phyloP scores from a whole-genome alignment of 169 alveolate genomes.

The Cryptosporidium bovis region DNA sequence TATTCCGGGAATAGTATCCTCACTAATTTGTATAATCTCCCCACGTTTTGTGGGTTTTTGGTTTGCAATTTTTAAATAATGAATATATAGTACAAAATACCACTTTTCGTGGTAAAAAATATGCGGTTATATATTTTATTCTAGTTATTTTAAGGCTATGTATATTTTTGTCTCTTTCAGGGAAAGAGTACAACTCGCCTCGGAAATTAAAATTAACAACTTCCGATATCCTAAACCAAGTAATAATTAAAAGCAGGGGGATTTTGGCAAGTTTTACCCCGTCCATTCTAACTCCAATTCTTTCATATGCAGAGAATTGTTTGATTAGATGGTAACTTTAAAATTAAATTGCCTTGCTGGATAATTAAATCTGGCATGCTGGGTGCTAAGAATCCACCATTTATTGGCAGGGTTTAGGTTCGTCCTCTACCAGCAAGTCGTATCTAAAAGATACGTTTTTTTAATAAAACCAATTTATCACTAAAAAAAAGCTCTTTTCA shows the following conservation, averaged over 20 bases:
- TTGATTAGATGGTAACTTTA: not conserved
- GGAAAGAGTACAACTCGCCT: constrained; percentile 16
- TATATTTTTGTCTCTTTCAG: too few species aligned
- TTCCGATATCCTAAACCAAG: constrained; percentile 74
- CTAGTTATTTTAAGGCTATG: too few species aligned
- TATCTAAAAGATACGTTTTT: constrained; percentile 71
- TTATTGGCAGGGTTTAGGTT: constrained; percentile 73
- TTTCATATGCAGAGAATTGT: not conserved
- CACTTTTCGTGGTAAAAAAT: too few species aligned
- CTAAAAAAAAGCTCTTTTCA: not conserved
- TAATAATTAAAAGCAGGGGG: constrained; percentile 7
- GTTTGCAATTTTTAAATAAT: too few species aligned
- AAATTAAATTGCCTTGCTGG: constrained; percentile 46
- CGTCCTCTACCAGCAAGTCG: constrained; percentile 77
- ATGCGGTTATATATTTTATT: too few species aligned
- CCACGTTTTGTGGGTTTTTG: too few species aligned
- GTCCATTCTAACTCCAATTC: not conserved
- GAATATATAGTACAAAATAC: too few species aligned
- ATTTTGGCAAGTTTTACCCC: constrained; percentile 72
- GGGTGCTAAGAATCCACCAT: constrained; percentile 73
- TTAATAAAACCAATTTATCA: constrained; percentile 64
- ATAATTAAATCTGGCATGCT: constrained; percentile 20
- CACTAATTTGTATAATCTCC: too few species aligned
- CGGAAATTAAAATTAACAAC: constrained; percentile 2
- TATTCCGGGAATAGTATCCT: too few species aligned